Evolutionary conservation across 352 stramenopile genomes (phyloP), one percentile per base, ranked within the genome.

Genomic region (Phytophthora nicotianae): DNA sequence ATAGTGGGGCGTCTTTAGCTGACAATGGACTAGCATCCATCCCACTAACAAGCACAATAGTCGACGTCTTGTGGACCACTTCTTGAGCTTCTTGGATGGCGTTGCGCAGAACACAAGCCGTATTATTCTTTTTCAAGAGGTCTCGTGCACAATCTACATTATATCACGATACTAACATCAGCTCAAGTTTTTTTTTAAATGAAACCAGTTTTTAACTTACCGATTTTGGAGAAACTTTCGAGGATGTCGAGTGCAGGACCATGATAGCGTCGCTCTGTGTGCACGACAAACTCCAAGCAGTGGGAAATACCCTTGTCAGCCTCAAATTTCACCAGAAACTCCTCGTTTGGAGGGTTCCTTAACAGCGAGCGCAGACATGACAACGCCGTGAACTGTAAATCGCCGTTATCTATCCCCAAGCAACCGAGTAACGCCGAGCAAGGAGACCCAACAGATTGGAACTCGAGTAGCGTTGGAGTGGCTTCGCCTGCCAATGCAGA

Each of bases 151-250:
- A 68, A 1, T 70, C 66, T 70, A 17, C n/a, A 52, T 26, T 38
- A 2, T 19, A 46, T 14, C 10, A 45, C 21, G 1, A 9, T 23
- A 20, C 4, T 29, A 52, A 16, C 5, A 7, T 32, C 9, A 49
- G 20, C 37, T 20, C 17, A 29, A 33, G 48, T 2, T 33, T 17
- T 6, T 10, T 14, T 14, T 19, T n/a, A 37, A 46, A 6, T 27
- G 3, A 4, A 33, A 24, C 17, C 14, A 20, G 14, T 33, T 45
- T 33, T 26, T n/a, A 53, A 62, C 66, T 49, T 72, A 89, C 79
- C 72, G 37, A 72, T 67, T 11, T 71, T 62, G 2, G 81, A 90
- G 21, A 88, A 76, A 8, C 50, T 76, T 43, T 85, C 77, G 4
- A 86, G 14, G 29, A 83, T 86, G 10, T 74, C 63, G 4, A 90